Evolutionary conservation across 1,139 yeast species (phyloP).

Genomic region (Fermentozyma sake): DNA sequence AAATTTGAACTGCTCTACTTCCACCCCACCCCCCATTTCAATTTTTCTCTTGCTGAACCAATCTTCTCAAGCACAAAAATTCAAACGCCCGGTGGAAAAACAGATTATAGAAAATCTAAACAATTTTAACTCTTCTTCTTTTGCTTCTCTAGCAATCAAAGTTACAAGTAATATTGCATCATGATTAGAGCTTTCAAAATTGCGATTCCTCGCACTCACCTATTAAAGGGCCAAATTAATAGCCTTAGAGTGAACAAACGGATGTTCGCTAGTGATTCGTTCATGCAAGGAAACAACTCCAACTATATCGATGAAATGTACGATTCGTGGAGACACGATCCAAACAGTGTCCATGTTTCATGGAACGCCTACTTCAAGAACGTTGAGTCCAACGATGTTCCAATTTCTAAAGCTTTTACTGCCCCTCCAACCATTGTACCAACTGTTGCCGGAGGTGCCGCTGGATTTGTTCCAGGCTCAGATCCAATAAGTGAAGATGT

Average conservation of each 20-base stretch:
- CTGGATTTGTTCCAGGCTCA: conserved; percentile 53
- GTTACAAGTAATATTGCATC: too few species aligned
- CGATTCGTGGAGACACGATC: conserved; percentile 89
- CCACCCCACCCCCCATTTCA: too few species aligned
- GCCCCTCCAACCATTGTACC: conserved; percentile 92
- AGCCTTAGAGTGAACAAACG: conserved; percentile 1
- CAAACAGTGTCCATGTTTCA: conserved; percentile 84
- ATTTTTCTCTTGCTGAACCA: too few species aligned
- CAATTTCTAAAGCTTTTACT: conserved; percentile 71
- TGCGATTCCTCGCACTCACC: conserved; percentile 32
- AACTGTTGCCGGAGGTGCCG: conserved; percentile 68
- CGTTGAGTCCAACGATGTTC: conserved; percentile 63
- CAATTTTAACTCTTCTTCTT: too few species aligned
- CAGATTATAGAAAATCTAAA: too few species aligned
- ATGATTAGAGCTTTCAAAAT: conserved; percentile 47
- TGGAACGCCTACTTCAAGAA: conserved; percentile 97
- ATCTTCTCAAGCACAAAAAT: too few species aligned
- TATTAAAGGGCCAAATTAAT: conserved; percentile 14
- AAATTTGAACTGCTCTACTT: too few species aligned
- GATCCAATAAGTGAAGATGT: conserved; percentile 54
- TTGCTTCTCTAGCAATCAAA: too few species aligned
- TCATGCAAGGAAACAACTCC: conserved; percentile 82
- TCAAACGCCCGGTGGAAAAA: too few species aligned
- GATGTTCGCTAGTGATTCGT: conserved; percentile 53
- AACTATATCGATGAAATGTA: conserved; percentile 97